These are phyloP conservation scores for Komagataea norvegica DNA, from an alignment of 1,139 yeast species.

Conservation along the genomic window DNA sequence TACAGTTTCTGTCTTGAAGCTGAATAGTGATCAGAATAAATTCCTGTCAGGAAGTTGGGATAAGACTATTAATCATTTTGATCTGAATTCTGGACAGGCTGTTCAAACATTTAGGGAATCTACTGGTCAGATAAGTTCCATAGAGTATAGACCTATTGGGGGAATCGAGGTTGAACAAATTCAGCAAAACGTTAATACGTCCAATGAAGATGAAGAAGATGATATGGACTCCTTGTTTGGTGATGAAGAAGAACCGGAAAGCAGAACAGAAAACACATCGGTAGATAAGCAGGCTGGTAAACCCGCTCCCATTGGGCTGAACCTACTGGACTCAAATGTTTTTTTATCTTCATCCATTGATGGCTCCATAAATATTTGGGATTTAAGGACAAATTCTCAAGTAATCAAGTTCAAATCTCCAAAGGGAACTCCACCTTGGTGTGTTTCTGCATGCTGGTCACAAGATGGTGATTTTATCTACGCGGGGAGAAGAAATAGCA, in stretches of 20 bases:
- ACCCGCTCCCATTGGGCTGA: constrained; percentile 8
- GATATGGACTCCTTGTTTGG: constrained; percentile 29
- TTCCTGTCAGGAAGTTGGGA: constrained; percentile 93
- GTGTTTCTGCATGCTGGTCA: constrained; percentile 91
- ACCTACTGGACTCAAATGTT: constrained; percentile 44
- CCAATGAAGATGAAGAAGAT: constrained; percentile 57
- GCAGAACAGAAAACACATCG: not conserved
- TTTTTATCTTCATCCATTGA: constrained; percentile 82
- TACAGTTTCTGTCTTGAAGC: constrained; percentile 66
- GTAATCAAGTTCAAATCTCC: constrained; percentile 59
- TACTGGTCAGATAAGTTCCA: constrained; percentile 73
- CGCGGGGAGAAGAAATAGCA: constrained; percentile 85
- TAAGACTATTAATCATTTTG: constrained; percentile 75
- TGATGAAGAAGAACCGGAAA: constrained; percentile 26
- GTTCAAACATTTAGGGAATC: constrained; percentile 44
- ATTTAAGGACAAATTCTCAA: constrained; percentile 47
- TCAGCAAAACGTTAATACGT: constrained; percentile 25
- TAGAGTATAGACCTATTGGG: constrained; percentile 76
- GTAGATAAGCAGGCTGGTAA: not conserved
- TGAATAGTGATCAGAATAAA: constrained; percentile 46
- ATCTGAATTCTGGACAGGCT: constrained; percentile 66
- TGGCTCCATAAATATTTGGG: constrained; percentile 85
- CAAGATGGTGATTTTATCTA: constrained; percentile 72
- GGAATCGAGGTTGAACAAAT: constrained; percentile 36
- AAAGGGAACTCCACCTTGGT: constrained; percentile 85